Evolutionary conservation across 805 yeast species (phyloP), one percentile per base, ranked within the genome.

Genomic region (Kazachstania bromeliacearum): DNA sequence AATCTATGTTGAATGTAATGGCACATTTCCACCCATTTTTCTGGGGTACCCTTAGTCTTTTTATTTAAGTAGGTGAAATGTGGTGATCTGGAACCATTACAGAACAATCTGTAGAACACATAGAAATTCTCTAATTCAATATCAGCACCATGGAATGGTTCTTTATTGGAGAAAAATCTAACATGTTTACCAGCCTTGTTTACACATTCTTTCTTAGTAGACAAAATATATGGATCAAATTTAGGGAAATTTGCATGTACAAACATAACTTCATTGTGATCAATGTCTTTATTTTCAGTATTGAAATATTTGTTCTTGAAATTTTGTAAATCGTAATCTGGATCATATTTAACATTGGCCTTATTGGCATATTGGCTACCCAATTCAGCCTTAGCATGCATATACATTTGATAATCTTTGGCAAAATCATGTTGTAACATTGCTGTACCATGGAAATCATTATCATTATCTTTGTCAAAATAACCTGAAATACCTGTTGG

Each of bases 401-500:
- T 14, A 23, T 31, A 26, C 12, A 36, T 44, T 19, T 43, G 39
- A 30, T 64, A 75, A 53, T 80, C 88, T 36, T 68, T 71, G 13
- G 49, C 53, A 28, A 56, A 56, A 47, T 73, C 74, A 44, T 60
- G 63, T 43, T 68, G 72, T 15, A 64, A 67, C 28, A 67, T 47
- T 39, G 73, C 66, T 51, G 75, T 48, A 39, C 70, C 59, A 50
- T 58, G 55, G 49, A 53, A 57, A 5, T 39, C 50, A n/a, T 51
- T 44, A 12, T 36, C 35, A 9, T 10, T 47, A n/a, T n/a, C n/a
- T n/a, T n/a, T n/a, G n/a, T n/a, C 46, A 13, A 40, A 46, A 39
- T 59, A 60, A 1, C 73, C 70, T 36, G 63, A 58, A n/a, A 69
- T 56, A 7, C 47, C 50, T 2, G 64, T 42, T 15, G 51, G 48